Percentiles rank a stretch among this genome's conserved stretches.
These are phyloP conservation scores for Thraustochytrium striatum DNA, from an alignment of 352 stramenopile species.

Conservation along the genomic window DNA sequence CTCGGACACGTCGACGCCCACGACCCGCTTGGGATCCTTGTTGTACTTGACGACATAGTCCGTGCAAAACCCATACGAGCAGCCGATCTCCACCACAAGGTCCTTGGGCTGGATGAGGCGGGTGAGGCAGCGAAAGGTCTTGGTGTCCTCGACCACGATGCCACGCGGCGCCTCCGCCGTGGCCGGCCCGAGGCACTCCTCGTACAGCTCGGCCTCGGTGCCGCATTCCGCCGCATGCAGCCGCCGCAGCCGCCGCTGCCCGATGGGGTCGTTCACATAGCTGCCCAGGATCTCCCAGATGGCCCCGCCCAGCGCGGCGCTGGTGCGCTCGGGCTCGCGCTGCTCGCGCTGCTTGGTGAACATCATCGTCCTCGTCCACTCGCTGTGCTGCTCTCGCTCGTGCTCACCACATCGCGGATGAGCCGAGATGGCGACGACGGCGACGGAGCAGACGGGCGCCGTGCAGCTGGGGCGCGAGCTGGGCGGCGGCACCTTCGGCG, in stretches of 20 bases:
- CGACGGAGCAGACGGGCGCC: not conserved
- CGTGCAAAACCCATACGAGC: slow-evolving; percentile 28
- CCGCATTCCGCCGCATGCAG: too few species aligned
- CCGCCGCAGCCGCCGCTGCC: not conserved
- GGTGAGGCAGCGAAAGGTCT: slow-evolving; percentile 14
- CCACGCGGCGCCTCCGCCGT: not conserved
- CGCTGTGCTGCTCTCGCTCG: too few species aligned
- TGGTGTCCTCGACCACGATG: slow-evolving; percentile 3
- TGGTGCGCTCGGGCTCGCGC: not conserved
- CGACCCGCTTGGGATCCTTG: not conserved
- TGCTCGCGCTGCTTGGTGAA: too few species aligned
- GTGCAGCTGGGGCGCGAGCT: not conserved
- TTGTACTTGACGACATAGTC: not conserved
- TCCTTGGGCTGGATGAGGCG: not conserved
- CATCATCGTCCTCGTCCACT: too few species aligned
- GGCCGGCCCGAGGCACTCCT: not conserved
- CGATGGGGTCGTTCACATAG: not conserved
- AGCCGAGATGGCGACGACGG: not conserved
- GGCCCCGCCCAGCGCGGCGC: not conserved
- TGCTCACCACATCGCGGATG: too few species aligned
- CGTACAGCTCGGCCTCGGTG: not conserved
- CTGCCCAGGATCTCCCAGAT: not conserved
- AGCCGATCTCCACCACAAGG: slow-evolving; percentile 40
- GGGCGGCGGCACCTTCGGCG: slow-evolving; percentile 38
- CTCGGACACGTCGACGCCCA: slow-evolving; percentile 18